Percentiles rank a stretch among this genome's conserved stretches.
Conservation (phyloP, 139 green algal genomes). For the Coelastrella sp. region DNA sequence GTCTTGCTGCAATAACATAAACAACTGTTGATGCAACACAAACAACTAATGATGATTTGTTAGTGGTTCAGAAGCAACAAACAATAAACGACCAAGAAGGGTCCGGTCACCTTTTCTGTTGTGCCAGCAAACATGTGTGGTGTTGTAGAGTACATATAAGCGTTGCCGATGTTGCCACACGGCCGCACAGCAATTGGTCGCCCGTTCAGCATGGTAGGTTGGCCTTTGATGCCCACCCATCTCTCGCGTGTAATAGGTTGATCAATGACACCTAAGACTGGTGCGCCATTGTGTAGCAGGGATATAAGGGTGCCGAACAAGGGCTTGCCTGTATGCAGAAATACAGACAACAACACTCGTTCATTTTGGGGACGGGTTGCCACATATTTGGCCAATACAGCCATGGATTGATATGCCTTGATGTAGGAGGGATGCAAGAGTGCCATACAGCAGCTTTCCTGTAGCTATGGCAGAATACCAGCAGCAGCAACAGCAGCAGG, state of each 20-base stretch:
- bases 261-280: conserved; percentile 96
- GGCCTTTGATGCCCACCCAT: conserved; percentile 92
- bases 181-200: conserved; percentile 60
- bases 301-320: conserved; percentile 97
- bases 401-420: no score
- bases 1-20: no score
- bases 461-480: neutral
- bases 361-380: no score
- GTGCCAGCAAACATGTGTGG: conserved; percentile 90
- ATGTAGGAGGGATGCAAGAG: no score
- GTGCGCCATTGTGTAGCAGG: conserved; percentile 89
- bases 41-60: no score
- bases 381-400: no score
- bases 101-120: conserved; percentile 32
- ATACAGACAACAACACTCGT: neutral
- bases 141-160: conserved; percentile 80
- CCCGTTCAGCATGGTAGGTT: conserved; percentile 91
- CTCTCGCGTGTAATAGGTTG: conserved; percentile 94
- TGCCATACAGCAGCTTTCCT: no score
- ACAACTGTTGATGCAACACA: no score
- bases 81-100: neutral
- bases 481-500: no score
- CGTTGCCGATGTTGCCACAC: conserved; percentile 60
- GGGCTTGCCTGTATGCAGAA: conserved; percentile 89
- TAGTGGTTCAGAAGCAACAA: no score